Evolutionary conservation across 768 basidiomycete species (phyloP), one percentile per base, ranked within the genome.

Genomic region (Xerocomellus amylosporus): DNA sequence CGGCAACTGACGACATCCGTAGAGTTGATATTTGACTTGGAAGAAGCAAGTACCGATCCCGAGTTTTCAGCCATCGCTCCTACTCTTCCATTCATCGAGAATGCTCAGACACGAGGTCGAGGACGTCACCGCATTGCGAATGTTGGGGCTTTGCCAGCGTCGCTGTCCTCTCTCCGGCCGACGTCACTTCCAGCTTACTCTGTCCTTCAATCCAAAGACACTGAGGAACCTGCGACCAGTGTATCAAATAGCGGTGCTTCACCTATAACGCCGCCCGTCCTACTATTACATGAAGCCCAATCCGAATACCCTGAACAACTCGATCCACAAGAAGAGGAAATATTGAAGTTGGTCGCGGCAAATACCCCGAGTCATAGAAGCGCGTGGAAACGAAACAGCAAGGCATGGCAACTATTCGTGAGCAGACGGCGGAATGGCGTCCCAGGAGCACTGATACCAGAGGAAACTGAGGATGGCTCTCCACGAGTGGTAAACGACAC

Each of bases 1-100:
- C n/a, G 8, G 36, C 4, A 13, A 28, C 49, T 64, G 49, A 64
- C 34, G 53, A 15, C 34, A 33, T 31, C 22, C n/a, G 43, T 39
- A 86, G 87, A 83, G 50, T 75, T 84, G 73, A 80, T 91, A 37
- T 91, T 91, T 58, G 80, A 82, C 49, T 72, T 90, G 58, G 89
- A 91, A 47, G 82, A 83, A 41, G 81, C 79, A 34, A 64, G 46
- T 8, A 68, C 68, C 30, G 56, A 69, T 60, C 72, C 63, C 38
- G 61, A 74, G 38, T 61, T 70, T 24, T 56, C 63, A 24, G 69
- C 69, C 22, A 70, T 61, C 13, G 71, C 73, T n/a, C 72, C 70
- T 13, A 63, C 71, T 2, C 74, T 76, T 30, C 72, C 73, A n/a
- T 69, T 72, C 46, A 50, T 64, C 15, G 75, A 70, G 58, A 71